phyloP scores from a whole-genome alignment of 345 rosid genomes.

The Lenwebbia sp. region DNA sequence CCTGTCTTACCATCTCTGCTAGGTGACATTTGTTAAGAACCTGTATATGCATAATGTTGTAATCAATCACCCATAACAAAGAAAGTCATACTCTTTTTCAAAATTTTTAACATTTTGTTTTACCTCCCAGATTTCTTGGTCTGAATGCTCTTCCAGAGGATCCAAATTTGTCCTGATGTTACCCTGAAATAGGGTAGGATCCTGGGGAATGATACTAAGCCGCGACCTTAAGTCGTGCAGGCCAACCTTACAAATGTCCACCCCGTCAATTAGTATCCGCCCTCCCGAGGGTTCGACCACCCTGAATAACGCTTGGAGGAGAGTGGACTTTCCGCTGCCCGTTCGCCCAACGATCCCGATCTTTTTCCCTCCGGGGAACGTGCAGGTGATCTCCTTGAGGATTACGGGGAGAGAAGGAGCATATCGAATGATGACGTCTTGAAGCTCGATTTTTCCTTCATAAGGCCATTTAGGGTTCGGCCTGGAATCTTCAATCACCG shows the following conservation, averaged over 20 bases:
- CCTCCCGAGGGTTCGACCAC: constrained; percentile 75
- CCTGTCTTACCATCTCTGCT: constrained; percentile 34
- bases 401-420: constrained; percentile 44
- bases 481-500: constrained; percentile 24
- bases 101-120: not conserved
- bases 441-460: constrained; percentile 35
- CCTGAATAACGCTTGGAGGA: constrained; percentile 78
- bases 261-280: constrained; percentile 59
- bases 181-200: constrained; percentile 76
- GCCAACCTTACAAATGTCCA: constrained; percentile 59
- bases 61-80: not conserved
- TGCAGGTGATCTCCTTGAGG: constrained; percentile 55
- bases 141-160: constrained; percentile 59
- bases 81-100: not conserved
- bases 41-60: constrained; percentile 1
- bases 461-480: constrained; percentile 49
- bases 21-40: constrained; percentile 48
- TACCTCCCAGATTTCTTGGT: constrained; percentile 76
- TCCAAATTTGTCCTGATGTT: constrained; percentile 69
- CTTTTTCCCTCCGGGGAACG: constrained; percentile 55
- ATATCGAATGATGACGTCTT: constrained; percentile 40
- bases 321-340: constrained; percentile 88
- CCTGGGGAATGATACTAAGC: constrained; percentile 80
- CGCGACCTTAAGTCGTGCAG: constrained; percentile 72
- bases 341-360: constrained; percentile 88